phyloP scores from a whole-genome alignment of 2,329 filamentous ascomycete genomes.

The Sporothrix brunneoviolacea region DNA sequence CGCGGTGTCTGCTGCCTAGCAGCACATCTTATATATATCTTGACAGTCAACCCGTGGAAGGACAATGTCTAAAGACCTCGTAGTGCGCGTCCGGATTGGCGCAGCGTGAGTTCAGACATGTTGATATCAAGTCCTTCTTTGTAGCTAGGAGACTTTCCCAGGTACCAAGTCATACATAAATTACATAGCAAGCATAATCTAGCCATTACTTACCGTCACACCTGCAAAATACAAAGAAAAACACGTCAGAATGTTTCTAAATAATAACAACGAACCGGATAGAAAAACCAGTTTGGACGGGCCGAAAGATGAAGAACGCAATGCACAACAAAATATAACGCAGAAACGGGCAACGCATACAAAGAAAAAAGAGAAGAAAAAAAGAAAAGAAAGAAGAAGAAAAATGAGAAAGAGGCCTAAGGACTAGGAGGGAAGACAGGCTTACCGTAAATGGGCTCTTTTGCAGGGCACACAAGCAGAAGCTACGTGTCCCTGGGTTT shows the following conservation, averaged over 20 bases:
- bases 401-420: neutral
- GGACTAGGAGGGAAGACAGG: neutral
- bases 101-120: no score
- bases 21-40: no score
- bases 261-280: neutral
- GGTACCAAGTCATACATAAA: neutral
- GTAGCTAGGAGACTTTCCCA: no score
- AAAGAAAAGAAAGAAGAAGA: neutral
- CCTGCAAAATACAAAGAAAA: neutral
- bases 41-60: no score
- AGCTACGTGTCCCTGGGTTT: conserved; percentile 74
- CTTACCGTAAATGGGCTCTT: conserved; percentile 67
- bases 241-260: neutral
- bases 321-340: no score
- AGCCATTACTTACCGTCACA: conserved; percentile 11
- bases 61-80: no score
- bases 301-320: neutral
- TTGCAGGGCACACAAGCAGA: conserved; percentile 84
- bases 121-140: no score
- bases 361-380: neutral
- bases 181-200: neutral
- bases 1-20: no score
- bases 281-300: neutral
- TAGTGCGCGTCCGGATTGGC: no score
- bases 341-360: no score